These are phyloP conservation scores for Cladorrhinum samala DNA, from an alignment of 495 filamentous ascomycete genomes.

Conservation along the genomic window DNA sequence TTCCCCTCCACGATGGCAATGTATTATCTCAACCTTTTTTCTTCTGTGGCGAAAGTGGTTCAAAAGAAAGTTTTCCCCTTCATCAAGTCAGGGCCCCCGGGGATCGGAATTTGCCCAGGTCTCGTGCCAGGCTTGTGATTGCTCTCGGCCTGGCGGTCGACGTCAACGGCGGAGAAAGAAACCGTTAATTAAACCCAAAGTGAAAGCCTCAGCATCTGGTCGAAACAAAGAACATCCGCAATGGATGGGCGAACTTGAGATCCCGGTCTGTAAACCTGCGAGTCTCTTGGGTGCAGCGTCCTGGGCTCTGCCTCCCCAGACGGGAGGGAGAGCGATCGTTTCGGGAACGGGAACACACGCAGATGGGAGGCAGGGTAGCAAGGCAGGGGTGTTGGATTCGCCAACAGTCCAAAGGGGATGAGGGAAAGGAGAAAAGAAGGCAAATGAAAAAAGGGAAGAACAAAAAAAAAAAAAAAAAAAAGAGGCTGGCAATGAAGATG, in stretches of 20 bases:
- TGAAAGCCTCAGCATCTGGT: neutral
- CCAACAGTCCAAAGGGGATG: constrained; percentile 6
- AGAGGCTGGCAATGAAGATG: constrained; percentile 10
- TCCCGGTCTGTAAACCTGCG: neutral
- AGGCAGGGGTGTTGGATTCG: constrained; percentile 7
- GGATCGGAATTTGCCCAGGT: constrained; percentile 3
- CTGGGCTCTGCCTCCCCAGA: neutral
- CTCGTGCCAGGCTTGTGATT: neutral
- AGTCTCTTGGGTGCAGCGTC: neutral
- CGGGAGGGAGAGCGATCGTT: neutral
- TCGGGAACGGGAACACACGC: neutral
- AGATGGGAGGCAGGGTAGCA: too few relatives aligned
- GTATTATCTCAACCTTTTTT: neutral
- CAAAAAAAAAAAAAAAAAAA: neutral
- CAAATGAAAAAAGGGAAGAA: neutral
- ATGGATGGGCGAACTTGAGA: neutral
- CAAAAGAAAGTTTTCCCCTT: constrained; percentile 8
- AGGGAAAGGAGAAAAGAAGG: neutral
- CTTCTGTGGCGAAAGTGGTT: constrained; percentile 24
- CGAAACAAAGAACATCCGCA: neutral
- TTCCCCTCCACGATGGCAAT: constrained; percentile 13
- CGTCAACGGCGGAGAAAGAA: neutral
- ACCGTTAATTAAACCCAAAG: neutral
- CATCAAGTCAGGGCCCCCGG: neutral
- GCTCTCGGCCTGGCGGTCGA: neutral